Percentiles rank a stretch among this genome's conserved stretches.
phyloP scores from a whole-genome alignment of 352 stramenopile species.

The Globisporangium megalacanthum region DNA sequence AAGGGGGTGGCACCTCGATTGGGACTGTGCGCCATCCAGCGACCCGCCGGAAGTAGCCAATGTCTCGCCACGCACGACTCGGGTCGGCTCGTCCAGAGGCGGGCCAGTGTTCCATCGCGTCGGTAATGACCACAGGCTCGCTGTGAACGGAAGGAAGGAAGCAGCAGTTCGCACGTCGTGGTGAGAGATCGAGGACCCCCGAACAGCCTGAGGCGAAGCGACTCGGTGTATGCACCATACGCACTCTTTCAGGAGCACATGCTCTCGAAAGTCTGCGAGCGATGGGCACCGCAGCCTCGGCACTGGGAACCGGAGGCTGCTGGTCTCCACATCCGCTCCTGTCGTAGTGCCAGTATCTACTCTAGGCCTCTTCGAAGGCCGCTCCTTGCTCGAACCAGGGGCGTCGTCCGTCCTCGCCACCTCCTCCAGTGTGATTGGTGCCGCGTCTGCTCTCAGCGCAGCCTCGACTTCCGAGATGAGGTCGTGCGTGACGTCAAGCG shows the following conservation, averaged over 20 bases:
- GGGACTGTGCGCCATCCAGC: constrained; percentile 71
- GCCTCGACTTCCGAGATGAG: constrained; percentile 39
- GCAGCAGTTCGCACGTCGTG: neutral
- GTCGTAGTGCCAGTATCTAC: too few species aligned
- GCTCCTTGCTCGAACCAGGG: constrained; percentile 1
- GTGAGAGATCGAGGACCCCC: neutral
- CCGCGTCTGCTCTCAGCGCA: constrained; percentile 8
- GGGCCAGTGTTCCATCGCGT: constrained; percentile 79
- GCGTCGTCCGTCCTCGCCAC: neutral
- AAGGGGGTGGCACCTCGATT: constrained; percentile 46
- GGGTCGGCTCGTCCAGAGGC: constrained; percentile 40
- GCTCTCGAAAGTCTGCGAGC: constrained; percentile 43
- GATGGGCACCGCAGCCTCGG: constrained; percentile 45
- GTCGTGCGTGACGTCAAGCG: constrained; percentile 31
- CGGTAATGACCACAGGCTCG: constrained; percentile 66
- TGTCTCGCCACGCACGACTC: constrained; percentile 42
- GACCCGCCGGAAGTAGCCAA: constrained; percentile 69
- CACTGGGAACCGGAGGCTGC: constrained; percentile 30
- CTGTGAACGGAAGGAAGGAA: constrained; percentile 13
- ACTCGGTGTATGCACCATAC: neutral
- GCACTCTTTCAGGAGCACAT: constrained; percentile 53
- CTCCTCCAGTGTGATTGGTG: neutral
- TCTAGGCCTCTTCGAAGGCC: constrained; percentile 6
- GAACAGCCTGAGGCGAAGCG: neutral
- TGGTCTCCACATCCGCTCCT: neutral